Percentiles rank a stretch among this genome's conserved stretches.
phyloP scores from a whole-genome alignment of 345 rosid genomes.

The Populus tremula region DNA sequence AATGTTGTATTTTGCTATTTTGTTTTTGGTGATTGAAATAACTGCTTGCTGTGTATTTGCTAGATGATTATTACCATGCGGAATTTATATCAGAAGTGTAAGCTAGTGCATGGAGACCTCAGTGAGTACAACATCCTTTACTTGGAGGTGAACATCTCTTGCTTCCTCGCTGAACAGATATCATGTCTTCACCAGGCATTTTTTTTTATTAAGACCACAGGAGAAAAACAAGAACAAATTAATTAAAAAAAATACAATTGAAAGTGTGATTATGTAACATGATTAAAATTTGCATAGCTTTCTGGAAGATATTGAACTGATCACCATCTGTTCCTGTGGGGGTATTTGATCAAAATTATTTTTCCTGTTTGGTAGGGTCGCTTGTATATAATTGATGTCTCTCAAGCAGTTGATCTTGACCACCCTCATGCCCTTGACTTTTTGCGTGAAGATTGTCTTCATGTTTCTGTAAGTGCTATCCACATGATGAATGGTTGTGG shows the following conservation, averaged over 20 bases:
- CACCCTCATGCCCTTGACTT: conserved; percentile 92
- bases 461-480: conserved; percentile 72
- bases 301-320: not conserved
- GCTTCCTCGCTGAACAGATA: conserved; percentile 1
- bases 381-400: conserved; percentile 85
- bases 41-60: conserved; percentile 14
- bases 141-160: conserved; percentile 58
- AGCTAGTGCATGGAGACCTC: conserved; percentile 93
- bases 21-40: not conserved
- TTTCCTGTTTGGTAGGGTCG: conserved; percentile 60
- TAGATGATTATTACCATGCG: conserved; percentile 86
- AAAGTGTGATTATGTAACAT: too few relatives aligned
- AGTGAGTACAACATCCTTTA: conserved; percentile 95
- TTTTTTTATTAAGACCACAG: not conserved
- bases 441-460: conserved; percentile 89
- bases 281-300: too few relatives aligned
- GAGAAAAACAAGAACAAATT: not conserved
- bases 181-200: not conserved
- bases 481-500: not conserved
- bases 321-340: not conserved
- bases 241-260: too few relatives aligned
- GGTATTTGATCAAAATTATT: not conserved
- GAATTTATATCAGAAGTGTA: conserved; percentile 82
- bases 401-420: conserved; percentile 94
- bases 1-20: not conserved